Evolutionary conservation across 2,329 filamentous ascomycete species (phyloP).

Genomic region (Epichloe amarillans): DNA sequence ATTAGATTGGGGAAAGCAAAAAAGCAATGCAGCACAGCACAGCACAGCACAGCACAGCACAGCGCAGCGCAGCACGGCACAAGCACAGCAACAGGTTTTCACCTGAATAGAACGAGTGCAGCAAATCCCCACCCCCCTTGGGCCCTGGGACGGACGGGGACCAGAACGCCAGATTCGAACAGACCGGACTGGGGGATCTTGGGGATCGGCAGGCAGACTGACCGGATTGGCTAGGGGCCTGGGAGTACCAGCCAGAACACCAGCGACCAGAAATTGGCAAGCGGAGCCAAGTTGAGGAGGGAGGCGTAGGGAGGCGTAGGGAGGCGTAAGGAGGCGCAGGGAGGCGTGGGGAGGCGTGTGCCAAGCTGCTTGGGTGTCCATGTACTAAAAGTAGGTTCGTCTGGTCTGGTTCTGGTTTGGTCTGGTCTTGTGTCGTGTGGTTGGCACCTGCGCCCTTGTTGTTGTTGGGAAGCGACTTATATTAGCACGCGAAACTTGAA

Average conservation of each 20-base stretch:
- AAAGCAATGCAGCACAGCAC: background rate
- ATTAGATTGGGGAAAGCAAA: no score
- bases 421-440: no score
- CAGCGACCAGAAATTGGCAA: conserved; percentile 2
- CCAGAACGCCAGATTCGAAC: background rate
- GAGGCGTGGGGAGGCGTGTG: background rate
- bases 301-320: background rate
- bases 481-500: no score
- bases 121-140: no score
- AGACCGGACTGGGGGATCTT: background rate
- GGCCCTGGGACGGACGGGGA: background rate
- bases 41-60: background rate
- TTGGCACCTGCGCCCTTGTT: no score
- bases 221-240: no score
- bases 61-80: no score
- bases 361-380: no score
- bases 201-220: background rate
- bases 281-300: background rate
- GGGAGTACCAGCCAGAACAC: background rate
- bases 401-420: background rate
- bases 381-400: background rate
- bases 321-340: background rate
- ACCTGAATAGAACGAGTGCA: background rate
- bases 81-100: background rate
- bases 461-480: no score